Evolutionary conservation across 2,329 filamentous ascomycete species (phyloP), one percentile per base, ranked within the genome.

Genomic region (Clarireedia homoeocarpa): DNA sequence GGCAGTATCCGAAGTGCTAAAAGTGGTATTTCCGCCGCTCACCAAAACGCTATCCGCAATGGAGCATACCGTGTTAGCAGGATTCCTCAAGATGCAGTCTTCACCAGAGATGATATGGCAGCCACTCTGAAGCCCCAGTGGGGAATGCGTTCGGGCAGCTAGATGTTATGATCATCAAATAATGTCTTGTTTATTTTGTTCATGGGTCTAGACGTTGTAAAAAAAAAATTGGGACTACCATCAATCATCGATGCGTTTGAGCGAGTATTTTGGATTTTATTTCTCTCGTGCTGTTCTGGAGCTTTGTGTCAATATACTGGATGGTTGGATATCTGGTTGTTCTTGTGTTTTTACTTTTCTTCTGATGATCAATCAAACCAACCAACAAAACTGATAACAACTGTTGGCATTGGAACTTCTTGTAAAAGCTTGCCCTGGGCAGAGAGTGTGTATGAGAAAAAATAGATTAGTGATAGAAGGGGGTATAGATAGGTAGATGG

Each of bases 31-130:
- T 86, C 83, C 6, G 73, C 76, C 14, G 70, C 75, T 56, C 77
- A 86, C 66, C 66, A 76, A 51, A 71, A 83, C 60, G 80, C 82
- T 67, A 81, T 89, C 61, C 81, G 85, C 60, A 79, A 75, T 50
- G 86, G 86, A 61, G 85, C 85, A 47, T 86, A 88, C 69, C 82
- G 85, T 53, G 78, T 89, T 62, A 86, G 83, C 63, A 77, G 82
- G 48, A 76, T 89, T 56, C 85, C 84, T 1, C 75, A 78, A 61
- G 82, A 83, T 49, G 75, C 82, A 55, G 85, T 88, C 42, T 82
- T 81, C 48, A 85, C 83, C 27, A 80, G 73, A 66, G 80, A 86
- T 58, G 82, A 87, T 64, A 72, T 89, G 65, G 71, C 74, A 52
- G 67, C 76, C 58, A 65, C 62, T 27, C 60, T 73, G 23, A 73